A percentile compares a stretch with the other conserved stretches of the same genome.
phyloP scores from a whole-genome alignment of 169 alveolate species.

The Babesia divergens region DNA sequence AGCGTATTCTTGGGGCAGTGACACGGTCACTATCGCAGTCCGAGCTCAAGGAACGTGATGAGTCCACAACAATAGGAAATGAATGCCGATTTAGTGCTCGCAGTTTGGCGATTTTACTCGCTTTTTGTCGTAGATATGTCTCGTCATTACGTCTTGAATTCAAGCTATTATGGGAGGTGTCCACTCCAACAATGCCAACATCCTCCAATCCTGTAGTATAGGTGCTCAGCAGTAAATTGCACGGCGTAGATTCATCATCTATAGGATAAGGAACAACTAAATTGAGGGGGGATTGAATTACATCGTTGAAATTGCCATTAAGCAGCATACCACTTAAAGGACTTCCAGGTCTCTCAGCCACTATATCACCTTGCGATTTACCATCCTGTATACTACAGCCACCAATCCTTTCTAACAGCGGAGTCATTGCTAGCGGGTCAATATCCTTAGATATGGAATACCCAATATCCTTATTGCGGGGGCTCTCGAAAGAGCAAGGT shows the following conservation, averaged over 20 bases:
- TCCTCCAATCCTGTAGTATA: slow-evolving; percentile 1
- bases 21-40: background rate
- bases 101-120: slow-evolving; percentile 16
- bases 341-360: too few relatives aligned
- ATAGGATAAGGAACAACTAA: too few relatives aligned
- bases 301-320: too few relatives aligned
- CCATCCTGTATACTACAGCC: too few relatives aligned
- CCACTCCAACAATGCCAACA: background rate
- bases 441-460: too few relatives aligned
- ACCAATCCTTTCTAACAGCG: too few relatives aligned
- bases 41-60: slow-evolving; percentile 29
- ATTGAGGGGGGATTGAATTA: too few relatives aligned
- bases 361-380: too few relatives aligned
- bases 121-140: background rate
- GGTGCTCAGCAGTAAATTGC: slow-evolving; percentile 21
- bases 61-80: slow-evolving; percentile 26
- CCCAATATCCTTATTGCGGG: too few relatives aligned
- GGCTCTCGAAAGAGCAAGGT: too few relatives aligned
- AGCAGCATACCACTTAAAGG: too few relatives aligned
- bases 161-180: background rate
- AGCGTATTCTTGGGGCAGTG: slow-evolving; percentile 20
- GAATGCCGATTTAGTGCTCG: slow-evolving; percentile 5
- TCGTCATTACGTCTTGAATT: background rate
- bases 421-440: too few relatives aligned
- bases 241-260: slow-evolving; percentile 1